phyloP scores from a whole-genome alignment of 768 basidiomycete genomes.

The Candolleomyces aberdarensis region DNA sequence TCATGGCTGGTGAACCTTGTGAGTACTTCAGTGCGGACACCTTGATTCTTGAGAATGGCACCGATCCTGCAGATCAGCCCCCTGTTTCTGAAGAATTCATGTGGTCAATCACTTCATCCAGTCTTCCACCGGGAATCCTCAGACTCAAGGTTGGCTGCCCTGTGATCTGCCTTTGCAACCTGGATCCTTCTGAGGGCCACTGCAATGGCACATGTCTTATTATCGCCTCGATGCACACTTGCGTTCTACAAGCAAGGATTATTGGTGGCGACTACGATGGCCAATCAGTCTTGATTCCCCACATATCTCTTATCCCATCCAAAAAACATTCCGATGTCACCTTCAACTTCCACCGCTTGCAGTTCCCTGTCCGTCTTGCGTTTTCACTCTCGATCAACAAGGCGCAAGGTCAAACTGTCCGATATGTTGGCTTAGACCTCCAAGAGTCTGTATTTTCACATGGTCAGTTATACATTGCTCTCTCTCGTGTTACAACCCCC shows the following conservation, averaged over 20 bases:
- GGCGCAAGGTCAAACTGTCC: conserved; percentile 34
- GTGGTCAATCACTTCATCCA: conserved; percentile 20
- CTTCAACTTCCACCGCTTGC: conserved; percentile 27
- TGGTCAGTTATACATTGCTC: conserved; percentile 38
- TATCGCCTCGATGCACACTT: conserved; percentile 10
- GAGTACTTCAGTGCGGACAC: not conserved
- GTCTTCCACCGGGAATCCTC: conserved; percentile 31
- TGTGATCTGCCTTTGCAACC: conserved; percentile 28
- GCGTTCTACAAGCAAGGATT: conserved; percentile 28
- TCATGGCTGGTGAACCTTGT: conserved; percentile 7
- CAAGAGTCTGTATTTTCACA: conserved; percentile 31
- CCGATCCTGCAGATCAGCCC: not conserved
- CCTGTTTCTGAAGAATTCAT: not conserved
- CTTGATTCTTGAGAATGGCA: not conserved
- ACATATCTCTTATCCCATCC: not conserved
- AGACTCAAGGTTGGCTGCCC: conserved; percentile 24
- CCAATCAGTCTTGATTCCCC: conserved; percentile 14
- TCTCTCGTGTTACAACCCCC: conserved; percentile 27
- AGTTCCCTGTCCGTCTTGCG: conserved; percentile 37
- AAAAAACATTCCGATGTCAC: not conserved
- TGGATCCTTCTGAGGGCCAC: conserved; percentile 20
- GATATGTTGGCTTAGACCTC: conserved; percentile 32
- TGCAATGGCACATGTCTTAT: conserved; percentile 28
- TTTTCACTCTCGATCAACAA: conserved; percentile 42
- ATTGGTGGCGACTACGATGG: conserved; percentile 37